Percentiles rank a stretch among this genome's conserved stretches.
Conservation (phyloP, 805 yeast species). For the Kockiozyma suomiensis region DNA sequence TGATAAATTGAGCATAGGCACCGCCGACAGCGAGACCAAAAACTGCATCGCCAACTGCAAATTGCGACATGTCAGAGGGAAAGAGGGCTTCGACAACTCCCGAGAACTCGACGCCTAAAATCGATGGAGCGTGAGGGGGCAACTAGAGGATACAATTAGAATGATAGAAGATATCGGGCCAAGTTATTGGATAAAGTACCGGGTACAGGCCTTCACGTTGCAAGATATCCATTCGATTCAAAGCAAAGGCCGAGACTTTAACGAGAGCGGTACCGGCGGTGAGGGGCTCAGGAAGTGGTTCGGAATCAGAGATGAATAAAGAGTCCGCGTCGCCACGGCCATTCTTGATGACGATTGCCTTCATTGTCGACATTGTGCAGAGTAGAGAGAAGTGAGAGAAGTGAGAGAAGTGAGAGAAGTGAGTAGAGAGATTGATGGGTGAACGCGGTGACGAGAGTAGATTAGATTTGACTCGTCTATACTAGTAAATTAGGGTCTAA, state of each 20-base stretch:
- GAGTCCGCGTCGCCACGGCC: constrained; percentile 40
- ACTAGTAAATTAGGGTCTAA: too few relatives aligned
- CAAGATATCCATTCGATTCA: constrained; percentile 43
- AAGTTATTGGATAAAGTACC: constrained; percentile 8
- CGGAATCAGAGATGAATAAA: constrained; percentile 36
- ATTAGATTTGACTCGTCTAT: too few relatives aligned
- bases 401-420: not conserved
- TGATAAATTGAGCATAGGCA: constrained; percentile 45
- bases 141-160: constrained; percentile 9
- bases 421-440: not conserved
- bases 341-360: constrained; percentile 38
- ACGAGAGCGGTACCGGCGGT: constrained; percentile 40
- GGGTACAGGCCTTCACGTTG: constrained; percentile 42
- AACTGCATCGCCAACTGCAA: constrained; percentile 42
- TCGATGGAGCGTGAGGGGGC: constrained; percentile 40
- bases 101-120: constrained; percentile 46
- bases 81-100: constrained; percentile 37
- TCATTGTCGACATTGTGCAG: constrained; percentile 39
- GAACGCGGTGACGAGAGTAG: not conserved
- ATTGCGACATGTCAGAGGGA: constrained; percentile 38
- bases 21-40: constrained; percentile 46
- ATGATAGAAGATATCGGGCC: too few relatives aligned
- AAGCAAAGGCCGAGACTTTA: constrained; percentile 42
- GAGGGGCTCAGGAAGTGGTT: constrained; percentile 30
- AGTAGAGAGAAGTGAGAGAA: not conserved